A percentile compares a stretch with the other conserved stretches of the same genome.
Evolutionary conservation across 345 rosid species (phyloP).

Genomic region (Bretschneidera sinensis): DNA sequence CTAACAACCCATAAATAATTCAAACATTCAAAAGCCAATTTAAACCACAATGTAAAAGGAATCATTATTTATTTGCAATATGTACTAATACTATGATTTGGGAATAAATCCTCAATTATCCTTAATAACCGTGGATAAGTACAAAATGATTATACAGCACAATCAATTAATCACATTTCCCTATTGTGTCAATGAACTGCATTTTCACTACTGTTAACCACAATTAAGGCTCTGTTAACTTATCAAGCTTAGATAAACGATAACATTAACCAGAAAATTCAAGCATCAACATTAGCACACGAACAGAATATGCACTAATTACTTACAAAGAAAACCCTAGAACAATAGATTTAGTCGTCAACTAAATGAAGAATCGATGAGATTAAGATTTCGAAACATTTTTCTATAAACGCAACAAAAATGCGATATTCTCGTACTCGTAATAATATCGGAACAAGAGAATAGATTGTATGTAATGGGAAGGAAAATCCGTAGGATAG

Average conservation of each 20-base stretch:
- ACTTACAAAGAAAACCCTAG: neutral
- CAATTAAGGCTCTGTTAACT: neutral
- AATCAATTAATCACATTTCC: neutral
- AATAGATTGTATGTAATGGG: too few relatives aligned
- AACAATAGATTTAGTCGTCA: too few relatives aligned
- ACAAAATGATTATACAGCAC: neutral
- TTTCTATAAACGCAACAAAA: neutral
- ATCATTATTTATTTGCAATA: too few relatives aligned
- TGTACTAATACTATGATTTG: too few relatives aligned
- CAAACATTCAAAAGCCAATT: too few relatives aligned
- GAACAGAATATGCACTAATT: neutral
- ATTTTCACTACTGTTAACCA: neutral
- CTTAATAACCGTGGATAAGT: too few relatives aligned
- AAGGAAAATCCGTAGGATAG: neutral
- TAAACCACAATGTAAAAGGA: neutral
- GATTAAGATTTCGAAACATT: neutral
- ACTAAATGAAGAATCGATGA: too few relatives aligned
- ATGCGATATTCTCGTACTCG: too few relatives aligned
- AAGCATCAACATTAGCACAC: too few relatives aligned
- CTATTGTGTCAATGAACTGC: neutral
- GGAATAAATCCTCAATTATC: neutral
- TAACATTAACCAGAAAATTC: neutral
- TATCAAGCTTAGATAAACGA: neutral
- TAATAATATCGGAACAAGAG: neutral
- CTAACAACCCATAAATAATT: too few relatives aligned